Base-by-base conservation (phyloP, 1,139 yeast species). In the Blastobotrys capitulatus region DNA sequence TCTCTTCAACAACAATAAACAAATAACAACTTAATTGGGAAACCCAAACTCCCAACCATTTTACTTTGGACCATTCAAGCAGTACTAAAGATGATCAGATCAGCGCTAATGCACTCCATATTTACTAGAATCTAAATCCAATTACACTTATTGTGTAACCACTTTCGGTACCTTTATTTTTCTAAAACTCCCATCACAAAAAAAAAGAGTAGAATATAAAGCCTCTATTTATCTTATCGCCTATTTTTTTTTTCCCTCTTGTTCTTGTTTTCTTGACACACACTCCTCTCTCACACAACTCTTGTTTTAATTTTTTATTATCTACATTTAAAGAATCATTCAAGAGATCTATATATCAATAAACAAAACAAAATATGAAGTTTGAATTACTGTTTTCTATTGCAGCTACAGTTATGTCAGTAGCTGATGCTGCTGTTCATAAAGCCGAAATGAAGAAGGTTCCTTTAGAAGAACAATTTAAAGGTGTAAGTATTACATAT, bases 361-460 rank as follows among this genome's bases (percentile, higher is more conserved):
- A 29, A 29, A 29, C 5, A 6, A 10, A 13, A 29, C n/a, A 6
- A 29, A 9, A 29, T 4, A 60, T 60, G 63, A 57, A 59, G 57
- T 50, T 57, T 44, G 38, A 49, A 20, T 47, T 54, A n/a, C 46
- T 54, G n/a, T 48, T 58, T 38, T 57, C 86, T 35, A 68, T 83
- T 52, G 85, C 85, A 48, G 64, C 80, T 38, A 72, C 80, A 46
- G 66, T 82, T 42, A 61, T 66, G 32, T 62, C 66, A 34, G 75
- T 70, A 20, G n/a, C n/a, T 22, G 80, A 82, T 43, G 94, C 86
- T 50, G 67, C 64, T 20, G 67, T 63, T 42, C 67, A 62, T 60
- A 63, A 55, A 51, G 82, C 86, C 38, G 77, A 79, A 60, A 76
- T 86, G 61, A 74, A 77, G 60, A 86, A 83, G 69, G 75, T 80